phyloP scores from a whole-genome alignment of 192 early-diverging fungal genomes.

The Coemansia sp. region DNA sequence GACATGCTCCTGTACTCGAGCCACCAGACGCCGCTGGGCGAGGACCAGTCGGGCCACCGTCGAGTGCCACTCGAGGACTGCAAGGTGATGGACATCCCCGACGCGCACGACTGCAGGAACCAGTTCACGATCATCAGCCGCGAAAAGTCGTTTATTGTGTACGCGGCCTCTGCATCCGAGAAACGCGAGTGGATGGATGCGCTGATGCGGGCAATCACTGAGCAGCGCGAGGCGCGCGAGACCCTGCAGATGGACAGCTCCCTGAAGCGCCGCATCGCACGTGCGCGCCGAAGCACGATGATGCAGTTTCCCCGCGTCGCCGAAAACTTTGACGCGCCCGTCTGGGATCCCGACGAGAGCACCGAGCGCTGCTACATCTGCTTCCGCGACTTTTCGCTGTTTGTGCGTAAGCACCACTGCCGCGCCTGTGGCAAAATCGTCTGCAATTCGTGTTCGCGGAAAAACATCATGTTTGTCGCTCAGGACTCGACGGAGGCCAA shows the following conservation, averaged over 20 bases:
- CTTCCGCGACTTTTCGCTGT: conserved; percentile 63
- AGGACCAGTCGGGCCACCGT: conserved; percentile 67
- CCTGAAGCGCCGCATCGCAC: conserved; percentile 37
- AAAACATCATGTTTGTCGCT: conserved; percentile 54
- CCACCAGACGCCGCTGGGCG: conserved; percentile 57
- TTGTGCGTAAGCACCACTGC: conserved; percentile 73
- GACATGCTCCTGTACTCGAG: conserved; percentile 76
- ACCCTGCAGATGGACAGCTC: conserved; percentile 61
- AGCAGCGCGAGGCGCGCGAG: conserved; percentile 56
- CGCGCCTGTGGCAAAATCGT: conserved; percentile 77
- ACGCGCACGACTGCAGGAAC: conserved; percentile 56
- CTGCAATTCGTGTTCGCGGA: conserved; percentile 67
- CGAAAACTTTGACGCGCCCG: conserved; percentile 65
- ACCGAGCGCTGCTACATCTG: conserved; percentile 70
- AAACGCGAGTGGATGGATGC: conserved; percentile 67
- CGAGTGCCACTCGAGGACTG: conserved; percentile 63
- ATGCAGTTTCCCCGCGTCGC: conserved; percentile 59
- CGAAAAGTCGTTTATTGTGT: conserved; percentile 79
- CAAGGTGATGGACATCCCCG: conserved; percentile 55
- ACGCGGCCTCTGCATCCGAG: conserved; percentile 53
- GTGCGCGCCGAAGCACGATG: conserved; percentile 52
- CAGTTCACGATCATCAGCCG: conserved; percentile 75
- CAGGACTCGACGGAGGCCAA: conserved; percentile 23
- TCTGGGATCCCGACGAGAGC: conserved; percentile 73
- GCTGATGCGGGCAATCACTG: conserved; percentile 57